Base-by-base conservation (phyloP, 2,329 filamentous ascomycete species). In the Apiospora sp. region DNA sequence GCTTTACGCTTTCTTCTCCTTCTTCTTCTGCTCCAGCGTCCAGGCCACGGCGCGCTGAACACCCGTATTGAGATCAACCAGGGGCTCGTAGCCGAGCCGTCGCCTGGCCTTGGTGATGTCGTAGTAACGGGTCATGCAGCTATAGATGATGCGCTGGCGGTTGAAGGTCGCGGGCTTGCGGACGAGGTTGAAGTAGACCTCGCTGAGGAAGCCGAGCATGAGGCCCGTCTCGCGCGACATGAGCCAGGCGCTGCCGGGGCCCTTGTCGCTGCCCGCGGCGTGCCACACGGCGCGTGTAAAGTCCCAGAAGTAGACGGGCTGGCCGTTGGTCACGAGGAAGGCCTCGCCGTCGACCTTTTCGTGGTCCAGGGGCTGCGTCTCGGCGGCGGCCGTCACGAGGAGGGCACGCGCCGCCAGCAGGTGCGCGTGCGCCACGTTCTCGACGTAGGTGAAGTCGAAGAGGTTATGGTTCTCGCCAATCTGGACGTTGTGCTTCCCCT, bases 301-400 rank as follows among this genome's bases (percentile, higher is more conserved):
- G 82, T 97, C 94, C 91, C 96, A 97, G 83, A 98, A 97, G 81
- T 96, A 96, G 27, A 97, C 87, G 6, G 96, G 96, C 77, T 91
- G 87, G 83, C 95, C 94, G 82, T 98, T 98, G 72, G 94, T 96
- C 79, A 98, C 90, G 84, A 98, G 91, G 85, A 98, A 96, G 69
- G 92, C 92, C 82, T 98, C 92, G 73, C 96, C 96, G 80, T 95
- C 93, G 69, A 95, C 91, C 73, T 88, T 88, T 84, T 94, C 92
- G 83, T 91, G 84, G 82, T 93, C 90, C 49, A 94, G 87, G n/a
- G 91, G 91, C 0, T 87, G 86, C 27, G 89, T 91, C 71, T 86
- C 83, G 46, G 82, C 75, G n/a, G 88, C 84, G 73, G 87, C 83
- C 1, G 90, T 91, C 71, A 87, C 86, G 67, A 96, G 87, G 58